phyloP scores from a whole-genome alignment of 441 rosid genomes.

The Erodium chrysanthum region DNA sequence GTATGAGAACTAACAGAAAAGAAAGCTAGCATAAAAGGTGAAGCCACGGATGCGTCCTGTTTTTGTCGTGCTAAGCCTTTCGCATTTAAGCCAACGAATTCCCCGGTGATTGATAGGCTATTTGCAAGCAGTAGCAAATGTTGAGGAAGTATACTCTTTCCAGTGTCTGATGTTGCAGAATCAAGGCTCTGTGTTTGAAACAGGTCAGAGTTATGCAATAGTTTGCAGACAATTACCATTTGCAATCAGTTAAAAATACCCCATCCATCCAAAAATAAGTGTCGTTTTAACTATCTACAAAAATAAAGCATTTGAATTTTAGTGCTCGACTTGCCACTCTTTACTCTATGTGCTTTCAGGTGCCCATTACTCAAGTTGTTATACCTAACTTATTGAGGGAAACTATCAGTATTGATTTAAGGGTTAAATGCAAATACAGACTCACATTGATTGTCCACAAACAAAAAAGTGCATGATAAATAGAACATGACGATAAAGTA shows the following conservation, averaged over 20 bases:
- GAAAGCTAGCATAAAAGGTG: conserved; percentile 87
- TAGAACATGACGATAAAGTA: too few species aligned
- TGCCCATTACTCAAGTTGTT: too few species aligned
- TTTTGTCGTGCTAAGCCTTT: conserved; percentile 67
- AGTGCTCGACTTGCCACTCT: not conserved
- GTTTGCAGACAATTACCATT: not conserved
- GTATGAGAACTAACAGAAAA: conserved; percentile 55
- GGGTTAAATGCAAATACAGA: too few species aligned
- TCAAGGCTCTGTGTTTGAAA: conserved; percentile 47
- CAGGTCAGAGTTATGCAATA: not conserved
- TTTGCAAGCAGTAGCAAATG: conserved; percentile 68
- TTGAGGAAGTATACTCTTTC: conserved; percentile 59
- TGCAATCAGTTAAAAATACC: not conserved
- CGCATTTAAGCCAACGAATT: conserved; percentile 72
- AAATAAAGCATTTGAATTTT: not conserved
- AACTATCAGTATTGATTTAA: too few species aligned
- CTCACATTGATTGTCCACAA: too few species aligned
- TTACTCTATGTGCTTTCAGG: not conserved
- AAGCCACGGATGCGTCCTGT: conserved; percentile 44
- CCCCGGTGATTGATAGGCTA: conserved; percentile 69
- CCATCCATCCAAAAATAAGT: not conserved
- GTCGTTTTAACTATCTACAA: not conserved
- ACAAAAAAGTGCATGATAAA: too few species aligned
- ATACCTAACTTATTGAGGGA: too few species aligned
- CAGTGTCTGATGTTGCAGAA: conserved; percentile 69